phyloP scores from a whole-genome alignment of 352 stramenopile species.

The Phytophthora meadii region DNA sequence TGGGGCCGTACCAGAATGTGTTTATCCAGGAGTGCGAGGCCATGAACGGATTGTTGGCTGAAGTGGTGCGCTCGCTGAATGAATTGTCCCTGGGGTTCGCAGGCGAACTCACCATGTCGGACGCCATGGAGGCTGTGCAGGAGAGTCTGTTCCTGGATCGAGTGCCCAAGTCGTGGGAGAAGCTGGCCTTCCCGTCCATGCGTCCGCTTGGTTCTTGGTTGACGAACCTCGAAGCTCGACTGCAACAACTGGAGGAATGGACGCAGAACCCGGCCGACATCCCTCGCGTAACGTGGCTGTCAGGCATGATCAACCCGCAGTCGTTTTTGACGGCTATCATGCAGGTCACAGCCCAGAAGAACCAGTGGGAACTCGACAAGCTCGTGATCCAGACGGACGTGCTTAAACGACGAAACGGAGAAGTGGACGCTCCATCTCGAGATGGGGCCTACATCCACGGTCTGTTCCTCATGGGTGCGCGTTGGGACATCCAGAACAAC shows the following conservation, averaged over 20 bases:
- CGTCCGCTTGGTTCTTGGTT: slow-evolving; percentile 94
- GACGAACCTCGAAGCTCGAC: slow-evolving; percentile 91
- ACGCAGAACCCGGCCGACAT: slow-evolving; percentile 96
- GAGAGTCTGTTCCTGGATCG: slow-evolving; percentile 94
- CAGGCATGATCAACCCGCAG: slow-evolving; percentile 95
- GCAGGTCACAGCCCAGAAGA: slow-evolving; percentile 98
- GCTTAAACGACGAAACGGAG: slow-evolving; percentile 93
- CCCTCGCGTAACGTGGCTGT: slow-evolving; percentile 96
- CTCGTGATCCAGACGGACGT: slow-evolving; percentile 97
- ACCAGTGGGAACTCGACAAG: slow-evolving; percentile 97
- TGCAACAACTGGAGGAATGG: slow-evolving; percentile 97
- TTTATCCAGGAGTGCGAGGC: slow-evolving; percentile 98
- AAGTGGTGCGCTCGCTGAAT: slow-evolving; percentile 97
- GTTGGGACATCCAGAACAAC: slow-evolving; percentile 93
- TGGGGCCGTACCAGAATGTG: slow-evolving; percentile 96
- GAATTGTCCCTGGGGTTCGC: slow-evolving; percentile 97
- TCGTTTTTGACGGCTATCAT: slow-evolving; percentile 98
- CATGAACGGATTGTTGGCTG: slow-evolving; percentile 96
- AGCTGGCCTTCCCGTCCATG: slow-evolving; percentile 94
- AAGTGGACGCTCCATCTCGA: slow-evolving; percentile 89
- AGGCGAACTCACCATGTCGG: slow-evolving; percentile 98
- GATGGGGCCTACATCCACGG: slow-evolving; percentile 97
- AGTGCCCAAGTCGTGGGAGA: slow-evolving; percentile 95
- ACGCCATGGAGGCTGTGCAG: slow-evolving; percentile 96
- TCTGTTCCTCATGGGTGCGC: slow-evolving; percentile 95